Base-by-base conservation (phyloP, 2,329 filamentous ascomycete species). In the Aquanectria penicillioides region DNA sequence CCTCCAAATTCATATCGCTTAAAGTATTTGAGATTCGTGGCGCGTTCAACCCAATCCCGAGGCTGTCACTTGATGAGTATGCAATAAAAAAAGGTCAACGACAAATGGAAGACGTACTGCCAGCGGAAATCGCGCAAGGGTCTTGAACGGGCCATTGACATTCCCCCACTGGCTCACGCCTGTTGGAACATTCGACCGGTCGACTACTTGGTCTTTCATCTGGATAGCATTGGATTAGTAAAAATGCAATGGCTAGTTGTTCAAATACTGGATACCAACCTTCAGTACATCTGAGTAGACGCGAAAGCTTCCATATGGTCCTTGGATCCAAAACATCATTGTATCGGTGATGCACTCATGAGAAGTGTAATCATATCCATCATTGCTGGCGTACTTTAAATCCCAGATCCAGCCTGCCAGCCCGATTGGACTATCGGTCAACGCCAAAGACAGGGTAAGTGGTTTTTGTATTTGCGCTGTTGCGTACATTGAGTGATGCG, bases 401-500 rank as follows among this genome's bases (percentile, higher is more conserved):
- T 52, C 47, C 40, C 48, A 58, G 10, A 44, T 15, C 55, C 55
- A 58, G 2, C 29, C 40, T 22, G 40, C 34, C 25, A 47, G 34
- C 12, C 55, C 55, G 7, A 58, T 40, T 3, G 55, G 55, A 13
- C 47, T 52, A n/a, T 58, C 55, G 10, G 37, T 20, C 23, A 58
- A 4, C 7, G 55, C 55, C 7, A 40, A 13, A 4, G 47, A 38
- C 4, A 47, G 15, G 6, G 48, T 34, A 4, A 28, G 47, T 3
- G 55, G 55, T 15, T 52, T 47, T 13, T 47, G 47, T 6, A 13
- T 6, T 7, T 52, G 55, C 3, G 33, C 38, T 18, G 44, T 50
- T 10, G 53, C 26, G 15, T 57, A 57, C 10, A 37, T 37, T 8
- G 28, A 50, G 22, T 57, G 53, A 6, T 15, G 26, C 11, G 25